Evolutionary conservation across 1,139 yeast genomes (phyloP), one percentile per base, ranked within the genome.

Genomic region (Magnusiomyces suaveolens): DNA sequence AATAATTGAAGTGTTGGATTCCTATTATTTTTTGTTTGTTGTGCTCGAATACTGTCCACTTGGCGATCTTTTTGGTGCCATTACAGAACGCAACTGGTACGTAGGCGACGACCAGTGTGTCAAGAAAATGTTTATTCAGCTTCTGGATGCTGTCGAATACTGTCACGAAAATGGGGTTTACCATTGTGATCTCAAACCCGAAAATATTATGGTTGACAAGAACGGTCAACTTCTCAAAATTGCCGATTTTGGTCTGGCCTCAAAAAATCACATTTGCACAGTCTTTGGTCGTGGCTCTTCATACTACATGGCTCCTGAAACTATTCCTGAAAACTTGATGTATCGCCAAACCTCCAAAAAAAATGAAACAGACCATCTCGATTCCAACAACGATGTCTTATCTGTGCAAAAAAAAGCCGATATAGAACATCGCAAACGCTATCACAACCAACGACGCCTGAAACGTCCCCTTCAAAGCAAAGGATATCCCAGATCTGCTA

Each of bases 111-210:
- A 81, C 43, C 69, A 66, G 46, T 68, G 83, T 60, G 81, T 86
- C 73, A 85, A 84, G 64, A 77, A 79, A 54, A 87, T 86, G 46
- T 87, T 88, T 67, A 68, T 82, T 32, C 96, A 89, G 68, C 72
- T 89, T 51, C 72, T 87, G 21, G 87, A 84, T 57, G 95, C 83
- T 1, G 75, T 89, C 38, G 75, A 77, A 48, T 83, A 81, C 68
- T 85, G 95, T 64, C 87, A 84, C 62, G 72, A 76, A 14, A 72
- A 75, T 46, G 80, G 81, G 41, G 79, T 89, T 16, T 89, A 79
- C 64, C 97, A 89, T 66, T 89, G 97, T 69, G 97, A 89, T 68
- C 76, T 89, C 62, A 88, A 89, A 69, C 97, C 97, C 0, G 97
- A 89, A 69, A 89, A 89, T 66, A 79, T 89, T 50, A 73, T 89